Percentiles rank a stretch among this genome's conserved stretches.
These are phyloP conservation scores for Talaromyces thailandensis DNA, from an alignment of 495 filamentous ascomycete species.

Conservation along the genomic window DNA sequence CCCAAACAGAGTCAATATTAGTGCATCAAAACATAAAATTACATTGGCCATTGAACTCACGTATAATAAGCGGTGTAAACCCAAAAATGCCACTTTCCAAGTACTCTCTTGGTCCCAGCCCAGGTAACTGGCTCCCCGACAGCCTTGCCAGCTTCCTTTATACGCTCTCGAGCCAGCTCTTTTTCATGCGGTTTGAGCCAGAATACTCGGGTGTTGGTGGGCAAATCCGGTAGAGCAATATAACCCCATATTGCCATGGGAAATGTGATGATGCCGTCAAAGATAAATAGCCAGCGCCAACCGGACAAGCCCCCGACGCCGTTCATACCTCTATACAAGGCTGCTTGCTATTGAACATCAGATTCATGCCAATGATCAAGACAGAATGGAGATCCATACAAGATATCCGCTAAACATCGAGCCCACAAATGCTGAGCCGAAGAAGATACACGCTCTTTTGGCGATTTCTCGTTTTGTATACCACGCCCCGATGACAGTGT, in stretches of 20 bases:
- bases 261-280: slow-evolving; percentile 37
- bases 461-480: slow-evolving; percentile 13
- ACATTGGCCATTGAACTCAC: background rate
- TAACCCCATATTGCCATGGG: slow-evolving; percentile 28
- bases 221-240: slow-evolving; percentile 66
- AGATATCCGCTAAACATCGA: slow-evolving; percentile 4
- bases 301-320: slow-evolving; percentile 43
- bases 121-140: background rate
- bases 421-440: slow-evolving; percentile 1
- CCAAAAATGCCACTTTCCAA: slow-evolving; percentile 1
- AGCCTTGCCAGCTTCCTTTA: background rate
- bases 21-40: background rate
- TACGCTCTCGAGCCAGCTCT: background rate
- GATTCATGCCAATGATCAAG: background rate
- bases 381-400: background rate
- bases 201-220: slow-evolving; percentile 60
- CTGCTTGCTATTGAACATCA: background rate
- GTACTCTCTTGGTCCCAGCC: background rate
- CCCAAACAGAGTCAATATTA: background rate
- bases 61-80: slow-evolving; percentile 3
- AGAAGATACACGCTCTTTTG: slow-evolving; percentile 3
- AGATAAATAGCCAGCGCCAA: slow-evolving; percentile 64
- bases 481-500: slow-evolving; percentile 9
- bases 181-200: background rate
- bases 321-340: slow-evolving; percentile 22